Conservation (phyloP, 1,139 yeast species). For the Hyphopichia pseudoburtonii region DNA sequence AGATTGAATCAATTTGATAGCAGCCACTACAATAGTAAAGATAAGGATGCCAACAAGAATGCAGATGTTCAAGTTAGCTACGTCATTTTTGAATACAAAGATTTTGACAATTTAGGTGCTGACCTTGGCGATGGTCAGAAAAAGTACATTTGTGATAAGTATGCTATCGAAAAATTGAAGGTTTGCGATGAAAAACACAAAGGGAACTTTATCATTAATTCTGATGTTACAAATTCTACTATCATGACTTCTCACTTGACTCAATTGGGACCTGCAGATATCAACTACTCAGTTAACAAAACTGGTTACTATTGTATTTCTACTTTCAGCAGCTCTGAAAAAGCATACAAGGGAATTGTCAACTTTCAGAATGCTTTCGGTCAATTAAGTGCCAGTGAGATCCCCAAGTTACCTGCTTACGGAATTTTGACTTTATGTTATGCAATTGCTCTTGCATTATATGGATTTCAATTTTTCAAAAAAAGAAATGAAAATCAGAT, state of each 20-base stretch:
- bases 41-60: conserved; percentile 17
- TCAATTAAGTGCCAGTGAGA: conserved; percentile 81
- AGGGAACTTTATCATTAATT: conserved; percentile 61
- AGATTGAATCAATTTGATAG: conserved; percentile 36
- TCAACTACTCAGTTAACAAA: conserved; percentile 61
- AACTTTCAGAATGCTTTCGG: conserved; percentile 93
- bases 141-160: conserved; percentile 74
- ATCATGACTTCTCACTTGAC: conserved; percentile 58
- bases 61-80: conserved; percentile 55
- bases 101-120: conserved; percentile 67
- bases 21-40: conserved; percentile 33
- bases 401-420: conserved; percentile 86
- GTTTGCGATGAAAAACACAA: conserved; percentile 54
- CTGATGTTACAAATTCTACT: conserved; percentile 47
- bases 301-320: conserved; percentile 95
- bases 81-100: conserved; percentile 81
- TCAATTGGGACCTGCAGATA: conserved; percentile 57
- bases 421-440: conserved; percentile 85
- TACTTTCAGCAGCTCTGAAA: conserved; percentile 46
- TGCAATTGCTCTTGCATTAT: conserved; percentile 75
- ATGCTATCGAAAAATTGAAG: conserved; percentile 55
- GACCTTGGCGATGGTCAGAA: conserved; percentile 26
- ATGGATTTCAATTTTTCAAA: conserved; percentile 82
- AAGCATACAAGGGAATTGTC: conserved; percentile 56
- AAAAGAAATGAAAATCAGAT: conserved; percentile 77